Base-by-base conservation (phyloP, 2,329 filamentous ascomycete genomes). In the Tricladium varicosporioides region DNA sequence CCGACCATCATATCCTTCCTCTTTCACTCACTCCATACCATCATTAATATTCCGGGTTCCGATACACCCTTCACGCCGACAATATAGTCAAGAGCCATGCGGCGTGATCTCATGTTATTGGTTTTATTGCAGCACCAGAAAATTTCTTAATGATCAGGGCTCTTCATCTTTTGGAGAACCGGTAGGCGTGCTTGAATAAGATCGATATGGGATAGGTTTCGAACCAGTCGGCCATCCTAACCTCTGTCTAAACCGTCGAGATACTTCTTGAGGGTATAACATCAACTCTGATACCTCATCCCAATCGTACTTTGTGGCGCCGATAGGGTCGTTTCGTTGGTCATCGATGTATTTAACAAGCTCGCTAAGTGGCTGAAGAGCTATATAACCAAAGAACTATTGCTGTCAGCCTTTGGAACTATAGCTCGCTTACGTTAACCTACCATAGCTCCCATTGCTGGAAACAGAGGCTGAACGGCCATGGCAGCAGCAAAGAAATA, bases 391-490 rank as follows among this genome's bases (percentile, higher is more conserved):
- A 19, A 56, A 56, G 43, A 56, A 56, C 53, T 56, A 27, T 7
- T 22, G 10, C 9, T 10, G 48, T 51, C 33, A 47, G 19, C 40
- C 5, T 33, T 27, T 19, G 14, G 7, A 18, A 45, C 22, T 27
- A 33, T 5, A 1, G n/a, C 15, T 44, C 7, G 10, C n/a, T 16
- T 16, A 5, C 5, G 11, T 9, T 11, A 40, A 56, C 43, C 36
- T 47, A 45, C 53, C 53, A 56, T 56, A 15, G 48, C 53, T 16
- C 53, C 53, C 53, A 56, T 56, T 5, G 53, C 53, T 7, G 53
- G 53, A 32, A 56, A 56, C 5, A 56, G 18, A n/a, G 53, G 53
- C 19, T 48, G 45, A 22, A 56, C 48, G 32, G 48, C 53, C 19
- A 56, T 42, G 13, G 48, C 48, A n/a, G 53, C 16, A 10, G 48